Evolutionary conservation across 176 grass and related monocot genomes (phyloP), one percentile per base, ranked within the genome.

Genomic region (Dendrocalamus sinicus): DNA sequence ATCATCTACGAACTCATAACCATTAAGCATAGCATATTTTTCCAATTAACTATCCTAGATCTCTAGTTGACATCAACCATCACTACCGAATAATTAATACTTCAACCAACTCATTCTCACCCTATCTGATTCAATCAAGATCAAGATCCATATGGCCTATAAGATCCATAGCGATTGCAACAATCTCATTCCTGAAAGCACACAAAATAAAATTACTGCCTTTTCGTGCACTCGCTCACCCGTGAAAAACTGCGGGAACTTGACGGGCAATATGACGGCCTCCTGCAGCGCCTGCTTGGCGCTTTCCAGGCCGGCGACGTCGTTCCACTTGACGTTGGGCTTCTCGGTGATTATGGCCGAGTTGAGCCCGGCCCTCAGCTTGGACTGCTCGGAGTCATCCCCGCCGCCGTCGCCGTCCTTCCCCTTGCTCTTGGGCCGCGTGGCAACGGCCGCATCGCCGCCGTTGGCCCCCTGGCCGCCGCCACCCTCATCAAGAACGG

Each of bases 181-280:
- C 58, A 54, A 24, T 17, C 74, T 61, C 39, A 73, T 55, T n/a
- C 12, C 43, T 59, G 24, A 66, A 45, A 14, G 23, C 23, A 45
- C 12, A 3, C 37, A 74, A 72, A 12, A 26, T 54, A 73, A 72
- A 46, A 28, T 51, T 37, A 47, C 7, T 48, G 4, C 16, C 2
- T 55, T 37, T 44, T 14, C 0, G 10, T 35, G 44, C n/a, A 81
- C 14, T 59, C 1, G 37, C 82, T 86, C 86, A 95, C 96, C 96
- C 45, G 96, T 99, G 81, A 99, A 99, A 84, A 99, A 99, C 53
- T 99, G 96, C 16, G 96, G 96, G 90, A 99, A 99, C 87, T 99
- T 99, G 86, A 99, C 96, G 2, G 94, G 96, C 73, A 99, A 82
- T 67, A 99, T 96, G 68, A 99, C 97, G 1, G 97, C 97, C 87